Evolutionary conservation across 345 rosid species (phyloP), one percentile per base, ranked within the genome.

Genomic region (Pugionium cornutum): DNA sequence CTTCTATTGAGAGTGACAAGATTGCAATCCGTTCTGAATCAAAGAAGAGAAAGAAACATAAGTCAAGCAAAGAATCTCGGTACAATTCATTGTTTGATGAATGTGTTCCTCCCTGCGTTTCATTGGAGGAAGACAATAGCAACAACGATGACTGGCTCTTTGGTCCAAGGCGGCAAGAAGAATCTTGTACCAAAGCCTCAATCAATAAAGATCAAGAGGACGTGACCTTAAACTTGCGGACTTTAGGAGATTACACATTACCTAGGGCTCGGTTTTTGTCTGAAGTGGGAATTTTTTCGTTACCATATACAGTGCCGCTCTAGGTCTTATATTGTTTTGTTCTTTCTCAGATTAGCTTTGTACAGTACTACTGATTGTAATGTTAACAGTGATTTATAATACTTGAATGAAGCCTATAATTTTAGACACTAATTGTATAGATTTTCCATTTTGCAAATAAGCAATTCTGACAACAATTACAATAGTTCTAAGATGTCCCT

Each of bases 221-320:
- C 10, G 31, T 26, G 10, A 78, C 26, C n/a, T 41, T 28, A 7
- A 49, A 18, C 3, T 35, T 52, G 9, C 55, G 54, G 26, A 11
- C 2, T 6, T 53, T 9, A 2, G 69, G n/a, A 28, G 66, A 58
- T 39, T 9, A 28, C 5, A 7, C 30, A 45, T 70, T 75, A 31
- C 89, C 86, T 1, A 44, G 46, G 1, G 85, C 86, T 9, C 64
- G 37, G 34, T 64, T 48, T 80, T 42, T 85, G 74, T 53, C 76
- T 0, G 82, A 74, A 9, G 87, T 66, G 0, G 87, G 78, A 42
- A 41, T 88, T 25, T 83, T 64, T 47, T 79, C 92, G 2, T 55
- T 89, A 62, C 96, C 97, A 2, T 92, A 78, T 50, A 76, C 97
- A 4, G 52, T 79, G 4, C 85, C 78, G 7, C 84, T 84, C 31